Base-by-base conservation (phyloP, 768 basidiomycete species). In the Lentinula lateritia region DNA sequence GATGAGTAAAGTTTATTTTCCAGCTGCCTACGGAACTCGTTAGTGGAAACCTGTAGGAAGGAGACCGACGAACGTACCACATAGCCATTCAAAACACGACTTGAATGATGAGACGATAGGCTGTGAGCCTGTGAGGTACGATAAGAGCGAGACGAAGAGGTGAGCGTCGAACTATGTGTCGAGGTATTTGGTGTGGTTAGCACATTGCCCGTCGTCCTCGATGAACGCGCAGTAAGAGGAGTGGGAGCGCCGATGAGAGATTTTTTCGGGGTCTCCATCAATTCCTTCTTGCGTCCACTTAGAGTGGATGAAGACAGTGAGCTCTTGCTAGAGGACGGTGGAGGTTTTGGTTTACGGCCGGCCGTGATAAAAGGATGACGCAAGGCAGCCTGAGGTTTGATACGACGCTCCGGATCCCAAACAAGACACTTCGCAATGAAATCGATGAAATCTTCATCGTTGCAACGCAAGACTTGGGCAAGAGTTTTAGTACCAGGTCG, bases 351-450 rank as follows among this genome's bases (percentile, higher is more conserved):
- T 58, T 82, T 83, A 52, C 84, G 82, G 53, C 90, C 85, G 28
- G 85, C 83, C 18, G 87, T 78, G 62, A 97, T 81, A 76, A 94
- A 98, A 10, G 92, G 90, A 74, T 98, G 96, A 23, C 94, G 86
- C 77, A 98, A 73, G 0, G 96, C 96, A 9, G 90, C 83, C 66
- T 94, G 90, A 4, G 96, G 96, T 73, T 97, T 98, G 71, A 99
- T 82, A 36, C 97, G 85, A 55, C 92, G 85, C 68, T 98, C 96
- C 8, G 97, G 97, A 76, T 99, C 97, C 95, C 95, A 99, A 34
- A 92, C 82, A n/a, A 99, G 80, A 74, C 97, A 99, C 72, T 96
- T 98, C 1, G 92, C 82, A 65, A 98, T 90, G 72, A 99, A 99
- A 75, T 99, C 97, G 61, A 99, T 81, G 66, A 99, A 98, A 48